Conservation (phyloP, 1,139 yeast genomes). For the Geotrichum fermentans region DNA sequence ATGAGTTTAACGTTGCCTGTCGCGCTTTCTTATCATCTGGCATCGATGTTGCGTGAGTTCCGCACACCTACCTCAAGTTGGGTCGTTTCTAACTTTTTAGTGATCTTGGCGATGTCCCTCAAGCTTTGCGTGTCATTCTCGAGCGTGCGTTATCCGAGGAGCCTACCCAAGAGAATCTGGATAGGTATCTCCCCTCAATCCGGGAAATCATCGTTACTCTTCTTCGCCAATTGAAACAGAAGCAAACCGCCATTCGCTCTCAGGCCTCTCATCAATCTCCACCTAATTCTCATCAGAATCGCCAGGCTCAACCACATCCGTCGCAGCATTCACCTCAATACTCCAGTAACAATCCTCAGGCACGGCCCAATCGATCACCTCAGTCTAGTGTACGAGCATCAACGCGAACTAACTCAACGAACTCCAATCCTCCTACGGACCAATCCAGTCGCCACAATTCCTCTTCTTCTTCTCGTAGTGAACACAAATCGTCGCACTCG, state of each 20-base stretch:
- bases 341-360: neutral
- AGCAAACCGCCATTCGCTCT: slow-evolving; percentile 45
- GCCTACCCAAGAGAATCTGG: slow-evolving; percentile 80
- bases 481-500: neutral
- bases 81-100: slow-evolving; percentile 24
- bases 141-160: slow-evolving; percentile 85
- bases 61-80: neutral
- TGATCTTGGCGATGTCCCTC: slow-evolving; percentile 77
- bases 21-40: slow-evolving; percentile 67
- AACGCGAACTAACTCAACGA: slow-evolving; percentile 8
- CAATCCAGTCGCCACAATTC: neutral
- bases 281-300: neutral
- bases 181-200: slow-evolving; percentile 75
- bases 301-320: neutral
- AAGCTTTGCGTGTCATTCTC: slow-evolving; percentile 62
- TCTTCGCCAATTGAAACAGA: slow-evolving; percentile 72
- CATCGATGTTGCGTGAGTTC: slow-evolving; percentile 47
- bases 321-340: slow-evolving; percentile 2
- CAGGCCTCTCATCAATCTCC: slow-evolving; percentile 12
- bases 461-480: slow-evolving; percentile 3
- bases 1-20: slow-evolving; percentile 84
- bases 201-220: slow-evolving; percentile 81
- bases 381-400: slow-evolving; percentile 1
- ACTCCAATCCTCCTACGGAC: neutral
- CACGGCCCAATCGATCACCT: slow-evolving; percentile 13